These are phyloP conservation scores for Microbotryomycetes sp. DNA, from an alignment of 1,284 basidiomycete genomes.

Conservation along the genomic window DNA sequence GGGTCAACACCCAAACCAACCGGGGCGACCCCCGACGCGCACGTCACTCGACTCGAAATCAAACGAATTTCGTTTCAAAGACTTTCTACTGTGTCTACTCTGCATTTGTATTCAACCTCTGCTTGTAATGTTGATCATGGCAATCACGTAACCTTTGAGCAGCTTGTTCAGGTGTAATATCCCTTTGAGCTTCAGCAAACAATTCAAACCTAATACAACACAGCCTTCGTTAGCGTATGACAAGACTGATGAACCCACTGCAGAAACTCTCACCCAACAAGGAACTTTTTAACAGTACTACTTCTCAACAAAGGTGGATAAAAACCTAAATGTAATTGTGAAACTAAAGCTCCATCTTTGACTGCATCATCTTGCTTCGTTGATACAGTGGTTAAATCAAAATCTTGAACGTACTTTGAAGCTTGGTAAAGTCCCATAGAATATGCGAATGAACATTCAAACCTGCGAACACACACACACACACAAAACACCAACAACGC, in stretches of 20 bases:
- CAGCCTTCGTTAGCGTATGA: neutral
- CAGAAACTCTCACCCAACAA: constrained; percentile 66
- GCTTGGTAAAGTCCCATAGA: constrained; percentile 92
- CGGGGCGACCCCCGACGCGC: no score
- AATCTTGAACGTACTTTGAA: constrained; percentile 49
- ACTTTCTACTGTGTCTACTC: neutral
- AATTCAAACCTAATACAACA: constrained; percentile 64
- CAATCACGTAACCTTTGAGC: constrained; percentile 55
- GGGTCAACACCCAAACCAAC: no score
- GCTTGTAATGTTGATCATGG: constrained; percentile 48
- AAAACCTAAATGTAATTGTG: constrained; percentile 85
- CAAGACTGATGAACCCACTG: neutral
- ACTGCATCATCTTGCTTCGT: constrained; percentile 34
- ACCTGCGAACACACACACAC: constrained; percentile 16
- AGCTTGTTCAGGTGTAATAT: constrained; percentile 85
- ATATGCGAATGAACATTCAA: constrained; percentile 75
- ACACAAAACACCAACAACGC: neutral
- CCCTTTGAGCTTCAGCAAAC: constrained; percentile 84
- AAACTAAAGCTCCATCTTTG: constrained; percentile 43
- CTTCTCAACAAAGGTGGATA: constrained; percentile 78
- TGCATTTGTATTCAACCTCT: neutral
- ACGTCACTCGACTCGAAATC: no score
- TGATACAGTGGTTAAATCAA: constrained; percentile 1
- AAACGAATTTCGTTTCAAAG: no score
- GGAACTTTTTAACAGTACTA: constrained; percentile 78